Conservation (phyloP, 2,329 filamentous ascomycete species). For the Zalaria sp. region DNA sequence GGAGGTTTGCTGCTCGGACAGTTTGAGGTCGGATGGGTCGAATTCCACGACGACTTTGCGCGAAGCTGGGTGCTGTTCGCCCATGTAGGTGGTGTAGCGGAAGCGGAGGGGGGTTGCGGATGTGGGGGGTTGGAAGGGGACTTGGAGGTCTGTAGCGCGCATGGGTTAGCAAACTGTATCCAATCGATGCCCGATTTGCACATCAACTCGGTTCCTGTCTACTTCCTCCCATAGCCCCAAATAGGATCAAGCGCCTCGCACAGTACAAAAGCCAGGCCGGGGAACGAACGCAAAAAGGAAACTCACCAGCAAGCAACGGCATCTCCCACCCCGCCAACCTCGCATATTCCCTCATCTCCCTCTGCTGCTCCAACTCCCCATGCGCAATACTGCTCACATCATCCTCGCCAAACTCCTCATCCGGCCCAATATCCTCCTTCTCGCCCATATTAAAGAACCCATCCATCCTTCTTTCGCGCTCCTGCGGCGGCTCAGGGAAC, state of each 20-base stretch:
- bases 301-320: slow-evolving; percentile 68
- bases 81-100: slow-evolving; percentile 94
- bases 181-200: too few species aligned
- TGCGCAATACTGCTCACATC: slow-evolving; percentile 77
- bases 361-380: slow-evolving; percentile 72
- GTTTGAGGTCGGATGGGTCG: slow-evolving; percentile 54
- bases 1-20: slow-evolving; percentile 52
- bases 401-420: slow-evolving; percentile 54
- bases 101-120: slow-evolving; percentile 65
- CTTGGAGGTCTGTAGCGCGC: slow-evolving; percentile 53
- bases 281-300: neutral
- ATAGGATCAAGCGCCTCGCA: too few species aligned
- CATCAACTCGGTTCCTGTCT: too few species aligned
- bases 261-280: too few species aligned
- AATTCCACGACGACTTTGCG: slow-evolving; percentile 94
- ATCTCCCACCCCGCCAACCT: slow-evolving; percentile 89
- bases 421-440: slow-evolving; percentile 14
- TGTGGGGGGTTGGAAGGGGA: slow-evolving; percentile 62
- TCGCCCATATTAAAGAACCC: slow-evolving; percentile 11
- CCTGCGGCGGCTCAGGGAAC: slow-evolving; percentile 2
- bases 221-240: too few species aligned
- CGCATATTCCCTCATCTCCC: slow-evolving; percentile 79
- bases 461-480: slow-evolving; percentile 2
- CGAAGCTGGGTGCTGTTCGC: slow-evolving; percentile 80
- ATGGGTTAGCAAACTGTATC: too few species aligned